Base-by-base conservation (phyloP, 768 basidiomycete genomes). In the Auriscalpium orientale region DNA sequence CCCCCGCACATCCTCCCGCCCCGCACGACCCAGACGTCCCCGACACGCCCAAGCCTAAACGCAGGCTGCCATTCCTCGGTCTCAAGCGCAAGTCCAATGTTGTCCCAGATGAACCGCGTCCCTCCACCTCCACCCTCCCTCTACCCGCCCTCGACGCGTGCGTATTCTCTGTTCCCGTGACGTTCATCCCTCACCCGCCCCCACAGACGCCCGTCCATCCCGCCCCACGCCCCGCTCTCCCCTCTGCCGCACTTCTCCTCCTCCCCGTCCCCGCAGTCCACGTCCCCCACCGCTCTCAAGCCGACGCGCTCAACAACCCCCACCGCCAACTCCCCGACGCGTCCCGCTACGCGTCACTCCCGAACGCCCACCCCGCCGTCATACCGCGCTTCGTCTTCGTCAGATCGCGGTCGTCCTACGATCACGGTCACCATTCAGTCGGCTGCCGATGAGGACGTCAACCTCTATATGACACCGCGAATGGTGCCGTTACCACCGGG, bases 41-140 rank as follows among this genome's bases (percentile, higher is more conserved):
- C 15, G n/a, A 28, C 18, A 12, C 18, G 7, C 33, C 45, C 21
- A 60, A 60, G 18, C 11, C 56, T 10, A 62, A 60, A 35, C 58
- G 61, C 36, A 57, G 60, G 40, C 48, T 62, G 7, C 61, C 61
- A 3, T 56, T 62, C 49, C 56, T 62, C 40, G 49, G 61, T 50
- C 56, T 62, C 18, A 58, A 57, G 44, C 55, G 54, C 46, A 62
- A 62, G 43, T 56, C 61, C 12, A 51, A 52, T 13, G 52, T 34
- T 8, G 18, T 56, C 15, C 34, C 52, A 11, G 35, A 35, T 10
- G 20, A 18, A 11, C 58, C 20, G 3, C 48, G 20, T 33, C n/a
- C 44, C 43, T 33, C 57, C 13, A 36, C 43, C 10, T 38, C 56
- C 16, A 58, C 56, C 0, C 56, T 49, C 40, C 15, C 40, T 1